Percentiles rank a stretch among this genome's conserved stretches.
phyloP scores from a whole-genome alignment of 148 eudicot genomes.

The Polygonum aviculare region DNA sequence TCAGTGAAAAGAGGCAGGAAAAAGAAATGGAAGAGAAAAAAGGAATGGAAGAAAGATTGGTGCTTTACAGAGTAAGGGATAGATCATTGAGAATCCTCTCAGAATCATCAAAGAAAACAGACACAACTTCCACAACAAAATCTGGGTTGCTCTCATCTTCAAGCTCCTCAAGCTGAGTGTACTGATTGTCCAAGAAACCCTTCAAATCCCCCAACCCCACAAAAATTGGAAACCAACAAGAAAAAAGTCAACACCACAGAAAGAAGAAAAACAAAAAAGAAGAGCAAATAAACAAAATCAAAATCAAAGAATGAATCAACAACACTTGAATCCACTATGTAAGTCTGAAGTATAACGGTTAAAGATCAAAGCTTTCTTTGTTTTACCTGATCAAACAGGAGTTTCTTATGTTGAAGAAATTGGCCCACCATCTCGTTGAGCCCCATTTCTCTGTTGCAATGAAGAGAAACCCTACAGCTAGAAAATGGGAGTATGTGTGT shows the following conservation, averaged over 20 bases:
- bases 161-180: conserved; percentile 8
- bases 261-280: neutral
- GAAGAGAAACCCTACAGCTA: neutral
- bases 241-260: conserved; percentile 7
- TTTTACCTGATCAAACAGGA: conserved; percentile 4
- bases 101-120: conserved; percentile 16
- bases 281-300: neutral
- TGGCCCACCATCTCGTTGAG: conserved; percentile 5
- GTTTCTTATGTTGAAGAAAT: conserved; percentile 5
- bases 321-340: neutral
- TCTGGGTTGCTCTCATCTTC: conserved; percentile 14
- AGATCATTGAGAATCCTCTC: conserved; percentile 11
- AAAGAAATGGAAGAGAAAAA: neutral
- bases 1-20: neutral
- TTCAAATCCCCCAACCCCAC: conserved; percentile 1
- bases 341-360: neutral
- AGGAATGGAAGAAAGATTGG: neutral
- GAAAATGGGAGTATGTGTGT: neutral
- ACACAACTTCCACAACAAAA: conserved; percentile 15
- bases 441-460: neutral
- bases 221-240: neutral
- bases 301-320: neutral
- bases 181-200: conserved; percentile 12
- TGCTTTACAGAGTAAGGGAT: conserved; percentile 9
- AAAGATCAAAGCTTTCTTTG: neutral